Evolutionary conservation across 257 asterid species (phyloP).

Genomic region (Vinca minor): DNA sequence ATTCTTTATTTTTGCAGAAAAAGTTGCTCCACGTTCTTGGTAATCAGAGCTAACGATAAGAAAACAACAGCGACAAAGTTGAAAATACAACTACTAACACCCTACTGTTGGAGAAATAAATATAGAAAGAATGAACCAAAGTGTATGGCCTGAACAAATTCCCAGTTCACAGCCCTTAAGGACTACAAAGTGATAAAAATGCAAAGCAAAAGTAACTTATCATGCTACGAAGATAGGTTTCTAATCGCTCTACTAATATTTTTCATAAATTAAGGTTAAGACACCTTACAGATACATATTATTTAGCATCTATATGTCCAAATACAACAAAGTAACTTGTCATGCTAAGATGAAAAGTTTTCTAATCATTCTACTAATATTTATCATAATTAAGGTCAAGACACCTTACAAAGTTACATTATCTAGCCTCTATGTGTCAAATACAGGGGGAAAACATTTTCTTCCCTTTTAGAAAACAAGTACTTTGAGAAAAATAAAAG

Average conservation of each 20-base stretch:
- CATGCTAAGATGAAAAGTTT: neutral
- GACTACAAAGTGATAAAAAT: neutral
- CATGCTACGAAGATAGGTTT: neutral
- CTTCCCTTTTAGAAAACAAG: neutral
- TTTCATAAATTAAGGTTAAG: neutral
- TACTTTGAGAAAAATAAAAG: neutral
- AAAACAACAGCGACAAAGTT: neutral
- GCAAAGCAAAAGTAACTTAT: neutral
- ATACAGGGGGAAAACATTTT: neutral
- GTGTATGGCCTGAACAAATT: neutral
- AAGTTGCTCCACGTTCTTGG: neutral
- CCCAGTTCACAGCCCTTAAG: neutral
- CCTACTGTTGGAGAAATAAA: neutral
- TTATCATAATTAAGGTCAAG: neutral
- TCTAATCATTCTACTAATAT: neutral
- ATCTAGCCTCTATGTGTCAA: neutral
- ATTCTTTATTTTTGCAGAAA: no score
- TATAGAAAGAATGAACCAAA: no score
- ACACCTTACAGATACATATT: neutral
- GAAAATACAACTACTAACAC: neutral
- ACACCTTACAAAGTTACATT: neutral
- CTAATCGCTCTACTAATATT: neutral
- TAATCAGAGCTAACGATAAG: neutral
- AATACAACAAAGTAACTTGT: neutral
- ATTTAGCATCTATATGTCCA: neutral